These are phyloP conservation scores for Pogostemon cablin DNA, from an alignment of 257 asterid genomes.

Conservation along the genomic window DNA sequence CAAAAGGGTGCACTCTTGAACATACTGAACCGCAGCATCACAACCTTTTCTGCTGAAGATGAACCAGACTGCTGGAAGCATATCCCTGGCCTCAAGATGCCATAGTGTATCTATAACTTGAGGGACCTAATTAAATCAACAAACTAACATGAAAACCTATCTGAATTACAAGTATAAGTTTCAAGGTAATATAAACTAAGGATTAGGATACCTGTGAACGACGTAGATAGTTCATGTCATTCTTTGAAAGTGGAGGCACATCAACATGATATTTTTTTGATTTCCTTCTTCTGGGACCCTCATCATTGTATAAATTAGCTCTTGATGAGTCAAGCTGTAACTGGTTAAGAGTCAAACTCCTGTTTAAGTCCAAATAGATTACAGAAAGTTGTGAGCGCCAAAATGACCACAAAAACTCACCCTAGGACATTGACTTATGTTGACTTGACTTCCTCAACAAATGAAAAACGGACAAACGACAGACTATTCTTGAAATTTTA, in stretches of 20 bases:
- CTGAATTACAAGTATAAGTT: slow-evolving; percentile 22
- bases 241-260: slow-evolving; percentile 59
- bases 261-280: slow-evolving; percentile 62
- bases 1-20: slow-evolving; percentile 69
- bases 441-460: slow-evolving; percentile 12
- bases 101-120: slow-evolving; percentile 87
- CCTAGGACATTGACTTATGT: slow-evolving; percentile 18
- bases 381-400: slow-evolving; percentile 29
- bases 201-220: slow-evolving; percentile 70
- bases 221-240: slow-evolving; percentile 63
- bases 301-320: slow-evolving; percentile 54
- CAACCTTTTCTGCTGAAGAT: slow-evolving; percentile 99
- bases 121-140: slow-evolving; percentile 65
- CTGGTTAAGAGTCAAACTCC: slow-evolving; percentile 70
- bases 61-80: slow-evolving; percentile 99
- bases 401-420: slow-evolving; percentile 12
- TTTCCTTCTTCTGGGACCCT: slow-evolving; percentile 70
- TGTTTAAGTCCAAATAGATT: slow-evolving; percentile 47
- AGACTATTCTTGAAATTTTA: slow-evolving; percentile 5
- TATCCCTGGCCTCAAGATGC: slow-evolving; percentile 83
- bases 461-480: neutral
- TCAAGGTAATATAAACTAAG: slow-evolving; percentile 30
- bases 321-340: slow-evolving; percentile 64
- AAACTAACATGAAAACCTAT: slow-evolving; percentile 24
- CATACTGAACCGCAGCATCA: slow-evolving; percentile 96